Conservation (phyloP, 2,329 filamentous ascomycete genomes). For the Volutella citrinella region DNA sequence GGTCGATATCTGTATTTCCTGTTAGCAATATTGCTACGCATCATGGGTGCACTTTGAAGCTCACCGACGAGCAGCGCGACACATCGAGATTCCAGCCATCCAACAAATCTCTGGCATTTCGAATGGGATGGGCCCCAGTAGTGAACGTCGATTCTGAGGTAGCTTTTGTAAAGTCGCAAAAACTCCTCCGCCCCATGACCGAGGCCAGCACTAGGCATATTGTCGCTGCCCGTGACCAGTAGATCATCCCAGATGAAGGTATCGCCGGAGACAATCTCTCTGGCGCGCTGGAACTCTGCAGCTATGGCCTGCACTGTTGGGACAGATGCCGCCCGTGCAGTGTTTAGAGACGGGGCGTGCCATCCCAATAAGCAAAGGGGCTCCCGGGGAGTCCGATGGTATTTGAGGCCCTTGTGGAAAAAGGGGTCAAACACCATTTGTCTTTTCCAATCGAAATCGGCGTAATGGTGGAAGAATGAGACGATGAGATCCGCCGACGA, state of each 20-base stretch:
- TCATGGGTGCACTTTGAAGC: background rate
- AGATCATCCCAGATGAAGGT: conserved; percentile 43
- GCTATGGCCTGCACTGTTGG: conserved; percentile 51
- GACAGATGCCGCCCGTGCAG: conserved; percentile 50
- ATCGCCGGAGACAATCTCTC: conserved; percentile 33
- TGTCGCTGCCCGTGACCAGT: conserved; percentile 20
- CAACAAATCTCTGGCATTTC: conserved; percentile 54
- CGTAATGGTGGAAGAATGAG: conserved; percentile 64
- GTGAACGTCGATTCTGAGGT: conserved; percentile 59
- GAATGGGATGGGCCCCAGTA: conserved; percentile 61
- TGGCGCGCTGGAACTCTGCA: conserved; percentile 49
- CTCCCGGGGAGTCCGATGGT: conserved; percentile 55
- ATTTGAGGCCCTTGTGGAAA: conserved; percentile 51
- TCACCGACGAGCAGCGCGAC: conserved; percentile 56
- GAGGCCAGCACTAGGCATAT: background rate
- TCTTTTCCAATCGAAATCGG: conserved; percentile 55
- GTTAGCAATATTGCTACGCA: conserved; percentile 4
- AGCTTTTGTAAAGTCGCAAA: conserved; percentile 48
- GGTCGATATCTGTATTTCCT: conserved; percentile 48
- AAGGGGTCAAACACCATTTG: conserved; percentile 57
- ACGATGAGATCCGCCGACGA: conserved; percentile 50
- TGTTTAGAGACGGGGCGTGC: conserved; percentile 59
- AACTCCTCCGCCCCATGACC: conserved; percentile 43
- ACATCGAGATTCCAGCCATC: conserved; percentile 63
- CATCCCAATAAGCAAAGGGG: conserved; percentile 63